A percentile compares a stretch with the other conserved stretches of the same genome.
phyloP scores from a whole-genome alignment of 768 basidiomycete genomes.

The Candolleomyces efflorescens region DNA sequence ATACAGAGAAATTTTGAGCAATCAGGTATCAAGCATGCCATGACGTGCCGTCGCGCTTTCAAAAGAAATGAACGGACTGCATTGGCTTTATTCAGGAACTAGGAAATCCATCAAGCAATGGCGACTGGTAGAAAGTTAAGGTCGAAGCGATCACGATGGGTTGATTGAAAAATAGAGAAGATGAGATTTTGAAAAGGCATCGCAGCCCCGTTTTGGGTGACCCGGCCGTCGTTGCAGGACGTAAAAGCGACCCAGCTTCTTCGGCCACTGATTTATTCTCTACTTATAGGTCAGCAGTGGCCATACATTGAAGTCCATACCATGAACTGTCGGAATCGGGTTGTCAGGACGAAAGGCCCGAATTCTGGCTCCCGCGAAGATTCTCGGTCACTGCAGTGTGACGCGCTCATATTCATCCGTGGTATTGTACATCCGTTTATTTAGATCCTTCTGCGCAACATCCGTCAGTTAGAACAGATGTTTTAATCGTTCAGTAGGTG shows the following conservation, averaged over 20 bases:
- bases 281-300: background rate
- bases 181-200: slow-evolving; percentile 1
- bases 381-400: background rate
- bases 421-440: slow-evolving; percentile 3
- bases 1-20: background rate
- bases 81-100: slow-evolving; percentile 21
- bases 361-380: background rate
- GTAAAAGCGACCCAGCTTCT: slow-evolving; percentile 1
- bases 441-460: background rate
- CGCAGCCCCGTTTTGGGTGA: background rate
- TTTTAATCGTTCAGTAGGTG: background rate
- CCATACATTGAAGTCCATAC: background rate
- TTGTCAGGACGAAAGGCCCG: slow-evolving; percentile 3
- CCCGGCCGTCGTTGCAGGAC: background rate
- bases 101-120: slow-evolving; percentile 12
- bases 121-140: slow-evolving; percentile 4
- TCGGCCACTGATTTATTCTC: background rate
- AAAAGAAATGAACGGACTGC: slow-evolving; percentile 7
- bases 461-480: background rate
- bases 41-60: slow-evolving; percentile 7
- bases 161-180: slow-evolving; percentile 4
- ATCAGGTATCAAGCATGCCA: background rate
- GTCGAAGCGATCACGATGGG: slow-evolving; percentile 8
- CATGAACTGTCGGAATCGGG: background rate
- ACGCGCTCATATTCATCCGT: background rate